Evolutionary conservation across 345 rosid species (phyloP), one percentile per base, ranked within the genome.

Genomic region (Sisymbrium irio): DNA sequence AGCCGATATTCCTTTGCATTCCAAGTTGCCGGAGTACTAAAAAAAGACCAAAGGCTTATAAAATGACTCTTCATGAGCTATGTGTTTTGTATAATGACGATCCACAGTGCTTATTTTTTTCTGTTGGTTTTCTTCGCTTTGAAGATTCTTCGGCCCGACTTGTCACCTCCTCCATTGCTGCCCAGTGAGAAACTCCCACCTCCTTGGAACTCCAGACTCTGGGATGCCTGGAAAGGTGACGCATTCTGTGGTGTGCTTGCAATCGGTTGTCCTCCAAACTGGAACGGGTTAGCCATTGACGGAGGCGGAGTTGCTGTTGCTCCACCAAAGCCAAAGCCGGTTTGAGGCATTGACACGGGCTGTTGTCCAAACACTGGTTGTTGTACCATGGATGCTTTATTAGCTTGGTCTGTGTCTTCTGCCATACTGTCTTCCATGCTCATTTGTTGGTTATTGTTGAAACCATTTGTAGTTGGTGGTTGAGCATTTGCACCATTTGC

Each of bases 381-480:
- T 1, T 18, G 65, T 65, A 46, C 80, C 14, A 86, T 8, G 11
- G 87, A 72, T 25, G 83, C 64, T 37, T 62, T 76, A 55, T 84
- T 62, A 20, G 91, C 83, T 70, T 82, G 97, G 54, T 87, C 81
- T 6, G 88, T 83, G 85, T 96, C 99, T 83, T 92, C 99, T 10
- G 97, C 92, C 99, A 96, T 96, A 79, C 94, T 88, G 79, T 96
- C 98, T 81, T 95, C 99, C 92, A 90, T 81, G 80, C 65, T 83
- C 85, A 89, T 82, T 65, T 91, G 96, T 25, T 77, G 79, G 81
- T 86, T 94, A 72, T 75, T 86, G 81, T 80, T 92, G 47, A 78
- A 72, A 30, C 78, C 81, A 45, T 72, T 72, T 37, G 78, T 53
- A 53, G 51, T 58, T 30, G 77, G 17, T 15, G 69, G 44, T n/a